Percentiles rank a stretch among this genome's conserved stretches.
Conservation (phyloP, 176 grass and related monocot species). For the Phragmites australis region DNA sequence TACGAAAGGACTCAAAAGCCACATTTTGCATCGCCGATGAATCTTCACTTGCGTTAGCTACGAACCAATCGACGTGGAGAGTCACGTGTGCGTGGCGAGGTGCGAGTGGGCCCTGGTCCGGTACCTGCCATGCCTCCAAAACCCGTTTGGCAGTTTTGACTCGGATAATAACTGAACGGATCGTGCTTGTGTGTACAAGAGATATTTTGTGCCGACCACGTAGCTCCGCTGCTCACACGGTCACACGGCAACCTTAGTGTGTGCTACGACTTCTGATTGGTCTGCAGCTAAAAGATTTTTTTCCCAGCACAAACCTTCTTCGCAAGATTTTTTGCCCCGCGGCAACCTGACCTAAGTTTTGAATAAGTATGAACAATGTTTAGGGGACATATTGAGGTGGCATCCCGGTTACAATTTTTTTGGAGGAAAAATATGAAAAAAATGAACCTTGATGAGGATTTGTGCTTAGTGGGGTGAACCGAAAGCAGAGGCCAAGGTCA, state of each 20-base stretch:
- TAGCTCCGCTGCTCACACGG: neutral
- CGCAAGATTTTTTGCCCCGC: neutral
- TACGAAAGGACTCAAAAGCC: too few relatives aligned
- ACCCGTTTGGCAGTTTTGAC: neutral
- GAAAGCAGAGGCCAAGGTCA: neutral
- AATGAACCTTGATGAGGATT: neutral
- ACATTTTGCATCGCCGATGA: neutral
- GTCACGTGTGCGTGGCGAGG: neutral
- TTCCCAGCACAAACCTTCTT: neutral
- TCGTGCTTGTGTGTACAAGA: neutral
- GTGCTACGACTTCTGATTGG: neutral
- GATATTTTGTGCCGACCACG: conserved; percentile 7
- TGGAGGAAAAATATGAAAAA: too few relatives aligned
- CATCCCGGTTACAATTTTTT: too few relatives aligned
- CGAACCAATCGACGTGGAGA: neutral
- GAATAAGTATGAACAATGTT: neutral
- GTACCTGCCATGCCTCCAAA: neutral
- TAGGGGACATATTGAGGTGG: too few relatives aligned
- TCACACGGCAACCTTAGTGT: conserved; percentile 27
- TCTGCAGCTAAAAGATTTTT: conserved; percentile 11
- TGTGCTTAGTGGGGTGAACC: conserved; percentile 1
- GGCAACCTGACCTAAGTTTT: neutral
- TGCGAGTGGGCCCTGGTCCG: neutral
- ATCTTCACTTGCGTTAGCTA: too few relatives aligned
- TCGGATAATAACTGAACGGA: neutral